Base-by-base conservation (phyloP, 371 early-diverging fungal genomes). In the Zopfochytrium polystomum region DNA sequence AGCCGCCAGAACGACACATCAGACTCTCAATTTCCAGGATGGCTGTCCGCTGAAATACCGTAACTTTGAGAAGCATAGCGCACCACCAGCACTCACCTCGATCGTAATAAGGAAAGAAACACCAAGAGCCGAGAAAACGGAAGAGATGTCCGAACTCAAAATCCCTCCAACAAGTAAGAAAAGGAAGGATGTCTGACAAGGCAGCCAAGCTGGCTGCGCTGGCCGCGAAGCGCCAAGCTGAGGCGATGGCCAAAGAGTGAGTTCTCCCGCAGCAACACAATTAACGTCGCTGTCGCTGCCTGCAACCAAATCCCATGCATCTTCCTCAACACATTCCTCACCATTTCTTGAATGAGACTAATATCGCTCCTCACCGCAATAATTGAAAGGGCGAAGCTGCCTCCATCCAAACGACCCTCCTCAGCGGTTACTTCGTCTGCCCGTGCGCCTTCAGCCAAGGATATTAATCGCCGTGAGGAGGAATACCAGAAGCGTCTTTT, bases 121-220 rank as follows among this genome's bases (percentile, higher is more conserved):
- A n/a, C n/a, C n/a, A n/a, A n/a, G n/a, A n/a, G n/a, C n/a, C n/a
- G n/a, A n/a, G n/a, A n/a, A n/a, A n/a, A n/a, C n/a, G n/a, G n/a
- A n/a, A n/a, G n/a, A n/a, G n/a, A n/a, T n/a, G n/a, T n/a, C n/a
- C n/a, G n/a, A n/a, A n/a, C n/a, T n/a, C n/a, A n/a, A n/a, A n/a
- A n/a, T n/a, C n/a, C n/a, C n/a, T n/a, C n/a, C n/a, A n/a, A n/a
- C n/a, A n/a, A n/a, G n/a, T n/a, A n/a, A n/a, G n/a, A n/a, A n/a
- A n/a, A n/a, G n/a, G n/a, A n/a, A n/a, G n/a, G n/a, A n/a, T n/a
- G n/a, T n/a, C n/a, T n/a, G 56, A 55, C 56, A 55, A 55, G 32
- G 13, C 20, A 31, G 43, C 51, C 60, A 67, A 65, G 50, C 55
- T 69, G 44, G 70, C 58, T 30, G 70, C 60, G 4, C 62, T 69